Percentiles rank a stretch among this genome's conserved stretches.
Evolutionary conservation across 495 filamentous ascomycete species (phyloP).

Genomic region (Aspergillus taichungensis): DNA sequence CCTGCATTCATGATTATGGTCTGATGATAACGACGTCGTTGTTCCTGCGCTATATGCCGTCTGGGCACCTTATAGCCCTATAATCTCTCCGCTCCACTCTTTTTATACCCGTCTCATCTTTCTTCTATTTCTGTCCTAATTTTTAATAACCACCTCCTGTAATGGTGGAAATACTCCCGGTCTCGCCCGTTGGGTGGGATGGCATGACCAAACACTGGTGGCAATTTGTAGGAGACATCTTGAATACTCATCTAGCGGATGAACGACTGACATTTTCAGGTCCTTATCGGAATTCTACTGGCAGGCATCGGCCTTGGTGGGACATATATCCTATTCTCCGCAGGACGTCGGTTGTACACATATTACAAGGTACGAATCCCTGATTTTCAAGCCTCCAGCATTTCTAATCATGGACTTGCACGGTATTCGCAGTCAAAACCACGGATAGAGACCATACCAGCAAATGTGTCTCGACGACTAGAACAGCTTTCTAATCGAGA

Average conservation of each 20-base stretch:
- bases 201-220: constrained; percentile 32
- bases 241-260: too few relatives aligned
- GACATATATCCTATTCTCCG: constrained; percentile 25
- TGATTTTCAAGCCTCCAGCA: neutral
- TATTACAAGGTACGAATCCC: constrained; percentile 25
- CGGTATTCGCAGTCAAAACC: constrained; percentile 15
- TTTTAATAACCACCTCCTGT: constrained; percentile 1
- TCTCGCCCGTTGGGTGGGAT: constrained; percentile 28
- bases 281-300: constrained; percentile 32
- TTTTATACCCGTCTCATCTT: constrained; percentile 8
- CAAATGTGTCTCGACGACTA: constrained; percentile 18
- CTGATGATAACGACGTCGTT: too few relatives aligned
- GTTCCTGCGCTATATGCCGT: neutral
- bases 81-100: neutral
- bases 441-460: constrained; percentile 21
- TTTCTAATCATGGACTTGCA: neutral
- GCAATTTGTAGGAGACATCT: constrained; percentile 30
- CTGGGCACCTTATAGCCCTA: neutral
- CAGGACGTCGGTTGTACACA: constrained; percentile 8
- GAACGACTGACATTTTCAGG: constrained; percentile 17
- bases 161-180: constrained; percentile 27
- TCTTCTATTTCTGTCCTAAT: neutral
- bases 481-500: constrained; percentile 17
- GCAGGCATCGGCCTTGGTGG: constrained; percentile 22
- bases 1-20: too few relatives aligned